Evolutionary conservation across 2,329 filamentous ascomycete genomes (phyloP), one percentile per base, ranked within the genome.

Genomic region (Clarireedia sp.): DNA sequence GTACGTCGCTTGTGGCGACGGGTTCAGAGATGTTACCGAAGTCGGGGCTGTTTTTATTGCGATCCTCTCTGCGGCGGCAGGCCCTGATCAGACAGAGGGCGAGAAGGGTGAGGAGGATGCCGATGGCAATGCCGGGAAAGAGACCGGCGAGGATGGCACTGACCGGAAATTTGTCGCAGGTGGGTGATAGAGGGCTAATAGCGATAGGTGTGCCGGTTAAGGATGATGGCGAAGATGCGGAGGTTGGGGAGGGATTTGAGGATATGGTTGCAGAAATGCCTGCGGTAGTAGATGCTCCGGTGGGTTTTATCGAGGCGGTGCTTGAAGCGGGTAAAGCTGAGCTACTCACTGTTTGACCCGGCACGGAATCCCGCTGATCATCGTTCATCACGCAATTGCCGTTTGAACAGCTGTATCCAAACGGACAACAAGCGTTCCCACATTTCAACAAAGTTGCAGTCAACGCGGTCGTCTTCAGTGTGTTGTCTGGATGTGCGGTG

Each of bases 401-500:
- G 23, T 52, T 46, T 1, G 29, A 71, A 51, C 87, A 91, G 1
- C 73, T 72, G 70, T 85, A 90, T 2, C 87, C 87, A 68, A 85
- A 84, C 0, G 87, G 87, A 66, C 87, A 91, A 70, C 87, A 91
- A 53, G 59, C 69, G 17, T 63, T 67, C 14, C 78, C 83, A 63
- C 87, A 90, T 19, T 70, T 75, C 2, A 72, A 70, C 14, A 90
- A 73, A 10, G 73, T 71, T 9, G 78, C 74, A 17, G 75, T 74
- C 29, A 87, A 78, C 8, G 81, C 77, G 9, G 80, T 81, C 0
- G 87, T 86, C 70, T 89, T 87, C 63, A 90, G 73, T 26, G 78
- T 74, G 33, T 82, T 82, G 24, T 74, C 70, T 10, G 83, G 82
- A 59, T 82, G 72, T 17, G 71, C 62, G 8, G 71, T 75, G 2